Conservation (phyloP, 805 yeast species). For the Kodamaea hsintzibuensis region DNA sequence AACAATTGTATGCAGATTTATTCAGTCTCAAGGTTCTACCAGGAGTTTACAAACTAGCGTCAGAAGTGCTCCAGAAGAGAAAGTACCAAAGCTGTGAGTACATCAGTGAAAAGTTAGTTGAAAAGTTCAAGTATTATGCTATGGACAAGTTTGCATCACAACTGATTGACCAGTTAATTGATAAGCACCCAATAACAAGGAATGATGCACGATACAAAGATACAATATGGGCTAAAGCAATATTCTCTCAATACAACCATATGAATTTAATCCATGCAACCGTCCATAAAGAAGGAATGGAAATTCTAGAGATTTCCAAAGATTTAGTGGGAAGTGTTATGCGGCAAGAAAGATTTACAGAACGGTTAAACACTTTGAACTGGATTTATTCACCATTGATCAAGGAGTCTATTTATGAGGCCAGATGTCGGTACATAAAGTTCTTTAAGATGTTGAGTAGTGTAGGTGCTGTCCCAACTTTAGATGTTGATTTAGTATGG, state of each 20-base stretch:
- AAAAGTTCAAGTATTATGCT: background rate
- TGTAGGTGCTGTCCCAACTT: conserved; percentile 21
- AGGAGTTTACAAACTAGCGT: conserved; percentile 5
- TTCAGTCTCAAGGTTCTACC: conserved; percentile 1
- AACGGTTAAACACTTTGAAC: conserved; percentile 18
- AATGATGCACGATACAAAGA: background rate
- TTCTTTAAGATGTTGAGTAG: conserved; percentile 13
- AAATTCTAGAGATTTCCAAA: conserved; percentile 13
- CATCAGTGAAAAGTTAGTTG: background rate
- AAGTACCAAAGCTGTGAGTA: background rate
- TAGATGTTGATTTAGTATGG: conserved; percentile 31
- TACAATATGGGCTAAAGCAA: background rate
- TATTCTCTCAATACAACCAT: background rate
- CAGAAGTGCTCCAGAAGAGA: background rate
- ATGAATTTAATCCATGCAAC: conserved; percentile 16
- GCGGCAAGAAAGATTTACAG: conserved; percentile 23
- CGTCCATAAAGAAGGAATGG: conserved; percentile 2
- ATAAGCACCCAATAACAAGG: background rate
- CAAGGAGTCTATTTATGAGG: conserved; percentile 12
- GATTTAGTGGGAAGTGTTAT: conserved; percentile 27
- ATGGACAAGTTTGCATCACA: background rate
- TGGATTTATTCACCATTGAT: conserved; percentile 18
- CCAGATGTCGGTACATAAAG: conserved; percentile 18
- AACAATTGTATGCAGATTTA: conserved; percentile 18
- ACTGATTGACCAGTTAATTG: background rate